A percentile compares a stretch with the other conserved stretches of the same genome.
Evolutionary conservation across 2,329 filamentous ascomycete species (phyloP).

Genomic region (Fusarium luffae): DNA sequence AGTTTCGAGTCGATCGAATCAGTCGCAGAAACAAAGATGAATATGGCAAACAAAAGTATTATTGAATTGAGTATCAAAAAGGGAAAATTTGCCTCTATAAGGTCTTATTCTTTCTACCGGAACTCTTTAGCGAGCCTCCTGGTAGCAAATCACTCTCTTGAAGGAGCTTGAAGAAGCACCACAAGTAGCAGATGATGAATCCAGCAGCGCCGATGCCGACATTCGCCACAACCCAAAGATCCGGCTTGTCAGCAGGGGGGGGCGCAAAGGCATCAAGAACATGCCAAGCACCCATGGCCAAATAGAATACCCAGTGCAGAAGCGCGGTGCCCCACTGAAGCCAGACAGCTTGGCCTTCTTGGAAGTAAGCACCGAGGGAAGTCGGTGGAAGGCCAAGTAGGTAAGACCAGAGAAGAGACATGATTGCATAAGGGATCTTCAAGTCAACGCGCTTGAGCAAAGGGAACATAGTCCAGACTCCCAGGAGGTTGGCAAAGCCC

Average conservation of each 20-base stretch:
- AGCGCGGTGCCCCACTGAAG: constrained; percentile 68
- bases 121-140: constrained; percentile 40
- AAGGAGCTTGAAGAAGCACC: constrained; percentile 81
- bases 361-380: constrained; percentile 75
- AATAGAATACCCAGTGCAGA: constrained; percentile 80
- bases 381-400: constrained; percentile 87
- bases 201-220: constrained; percentile 86
- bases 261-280: constrained; percentile 73
- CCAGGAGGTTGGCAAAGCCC: constrained; percentile 92
- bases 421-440: constrained; percentile 82
- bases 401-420: constrained; percentile 91
- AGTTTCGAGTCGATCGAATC: not conserved
- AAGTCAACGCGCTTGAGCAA: constrained; percentile 87
- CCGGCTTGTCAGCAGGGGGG: constrained; percentile 82
- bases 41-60: not conserved
- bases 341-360: constrained; percentile 53
- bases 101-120: constrained; percentile 50
- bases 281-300: constrained; percentile 85
- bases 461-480: constrained; percentile 93
- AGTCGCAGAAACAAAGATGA: not conserved
- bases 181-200: constrained; percentile 88
- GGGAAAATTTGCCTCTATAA: constrained; percentile 15
- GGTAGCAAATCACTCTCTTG: constrained; percentile 67
- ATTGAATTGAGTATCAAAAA: constrained; percentile 9
- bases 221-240: constrained; percentile 94